phyloP scores from a whole-genome alignment of 257 asterid genomes.

The Solanum peruvianum region DNA sequence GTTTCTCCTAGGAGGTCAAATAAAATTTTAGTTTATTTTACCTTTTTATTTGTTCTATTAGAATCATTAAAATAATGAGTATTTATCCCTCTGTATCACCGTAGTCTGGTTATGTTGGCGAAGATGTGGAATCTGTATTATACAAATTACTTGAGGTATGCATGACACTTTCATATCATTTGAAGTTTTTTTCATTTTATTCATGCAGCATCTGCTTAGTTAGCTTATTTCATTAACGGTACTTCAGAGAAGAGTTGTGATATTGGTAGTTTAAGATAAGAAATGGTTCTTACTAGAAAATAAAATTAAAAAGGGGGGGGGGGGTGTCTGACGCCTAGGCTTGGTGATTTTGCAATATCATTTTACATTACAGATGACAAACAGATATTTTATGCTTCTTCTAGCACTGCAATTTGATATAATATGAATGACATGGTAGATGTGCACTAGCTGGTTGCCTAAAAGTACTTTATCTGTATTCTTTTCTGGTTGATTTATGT shows the following conservation, averaged over 20 bases:
- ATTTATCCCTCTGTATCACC: not conserved
- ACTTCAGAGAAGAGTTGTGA: not conserved
- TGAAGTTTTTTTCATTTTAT: not conserved
- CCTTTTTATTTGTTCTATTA: not conserved
- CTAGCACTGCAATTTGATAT: not conserved
- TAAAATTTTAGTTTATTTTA: not conserved
- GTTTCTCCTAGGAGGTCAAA: not conserved
- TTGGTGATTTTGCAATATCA: no score
- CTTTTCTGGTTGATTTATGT: not conserved
- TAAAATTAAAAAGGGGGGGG: not conserved
- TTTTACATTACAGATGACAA: not conserved
- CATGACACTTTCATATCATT: not conserved
- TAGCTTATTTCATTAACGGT: not conserved
- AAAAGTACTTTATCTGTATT: not conserved
- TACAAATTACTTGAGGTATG: slow-evolving; percentile 74
- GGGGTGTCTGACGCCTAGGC: no score
- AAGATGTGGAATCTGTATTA: slow-evolving; percentile 86
- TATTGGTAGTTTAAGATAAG: not conserved
- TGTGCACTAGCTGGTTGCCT: not conserved
- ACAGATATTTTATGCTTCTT: not conserved
- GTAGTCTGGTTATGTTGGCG: slow-evolving; percentile 96
- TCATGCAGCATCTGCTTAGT: not conserved
- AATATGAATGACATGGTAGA: not conserved
- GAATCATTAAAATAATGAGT: not conserved
- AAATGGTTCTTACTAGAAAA: not conserved